These are phyloP conservation scores for Diaporthe humulicola DNA, from an alignment of 2,329 filamentous ascomycete species.

Conservation along the genomic window DNA sequence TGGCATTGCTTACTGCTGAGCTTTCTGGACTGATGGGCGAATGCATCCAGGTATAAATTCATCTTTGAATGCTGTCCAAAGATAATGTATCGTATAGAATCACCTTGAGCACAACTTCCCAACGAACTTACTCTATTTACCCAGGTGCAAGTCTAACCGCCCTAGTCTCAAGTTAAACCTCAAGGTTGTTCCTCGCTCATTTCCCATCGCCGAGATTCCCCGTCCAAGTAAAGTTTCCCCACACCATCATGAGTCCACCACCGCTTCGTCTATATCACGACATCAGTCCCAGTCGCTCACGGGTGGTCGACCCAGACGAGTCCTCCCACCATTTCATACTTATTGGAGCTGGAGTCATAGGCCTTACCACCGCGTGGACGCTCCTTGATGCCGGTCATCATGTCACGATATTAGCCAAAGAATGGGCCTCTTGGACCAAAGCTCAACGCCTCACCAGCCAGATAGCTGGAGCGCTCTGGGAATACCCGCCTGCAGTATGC, in stretches of 20 bases:
- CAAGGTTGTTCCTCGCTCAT: background rate
- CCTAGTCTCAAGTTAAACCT: background rate
- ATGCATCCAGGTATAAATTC: background rate
- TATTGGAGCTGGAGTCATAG: slow-evolving; percentile 3
- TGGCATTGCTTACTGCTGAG: background rate
- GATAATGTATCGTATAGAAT: background rate
- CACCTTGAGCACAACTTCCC: too few relatives aligned
- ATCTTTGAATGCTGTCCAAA: background rate
- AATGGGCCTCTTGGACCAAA: slow-evolving; percentile 16
- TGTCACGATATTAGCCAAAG: slow-evolving; percentile 6
- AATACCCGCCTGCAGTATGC: slow-evolving; percentile 3
- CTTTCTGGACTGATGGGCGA: background rate
- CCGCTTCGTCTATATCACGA: slow-evolving; percentile 9
- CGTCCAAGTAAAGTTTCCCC: too few relatives aligned
- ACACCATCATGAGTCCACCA: background rate
- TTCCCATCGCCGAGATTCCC: background rate
- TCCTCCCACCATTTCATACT: slow-evolving; percentile 30
- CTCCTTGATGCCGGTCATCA: background rate
- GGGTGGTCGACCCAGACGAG: background rate
- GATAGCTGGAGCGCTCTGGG: slow-evolving; percentile 14
- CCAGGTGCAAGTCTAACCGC: background rate
- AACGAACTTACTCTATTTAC: background rate
- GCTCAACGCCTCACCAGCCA: slow-evolving; percentile 13
- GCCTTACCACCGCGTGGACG: slow-evolving; percentile 8
- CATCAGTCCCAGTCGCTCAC: background rate